Conservation (phyloP, 202 grass and related monocot species). For the Eragrostis tef region DNA sequence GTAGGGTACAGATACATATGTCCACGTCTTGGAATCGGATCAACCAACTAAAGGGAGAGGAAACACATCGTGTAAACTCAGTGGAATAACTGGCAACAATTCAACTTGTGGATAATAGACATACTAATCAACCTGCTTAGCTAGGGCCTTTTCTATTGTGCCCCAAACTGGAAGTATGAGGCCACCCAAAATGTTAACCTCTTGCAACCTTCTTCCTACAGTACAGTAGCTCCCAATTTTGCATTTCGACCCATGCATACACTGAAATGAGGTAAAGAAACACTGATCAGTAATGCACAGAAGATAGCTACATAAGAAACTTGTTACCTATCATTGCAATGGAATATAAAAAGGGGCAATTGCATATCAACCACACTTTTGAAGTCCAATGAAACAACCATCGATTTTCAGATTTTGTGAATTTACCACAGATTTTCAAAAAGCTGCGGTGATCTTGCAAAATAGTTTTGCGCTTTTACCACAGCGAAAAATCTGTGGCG, state of each 20-base stretch:
- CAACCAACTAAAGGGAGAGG: slow-evolving; percentile 25
- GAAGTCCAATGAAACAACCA: no score
- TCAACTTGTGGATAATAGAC: slow-evolving; percentile 27
- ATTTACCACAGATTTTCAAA: no score
- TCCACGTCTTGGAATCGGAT: slow-evolving; percentile 22
- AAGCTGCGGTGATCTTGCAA: no score
- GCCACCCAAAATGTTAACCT: slow-evolving; percentile 89
- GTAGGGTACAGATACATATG: slow-evolving; percentile 27
- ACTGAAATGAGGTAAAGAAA: slow-evolving; percentile 66
- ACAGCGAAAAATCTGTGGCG: no score
- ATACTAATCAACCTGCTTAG: slow-evolving; percentile 72
- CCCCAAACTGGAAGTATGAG: slow-evolving; percentile 98
- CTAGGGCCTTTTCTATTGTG: slow-evolving; percentile 85
- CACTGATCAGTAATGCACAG: slow-evolving; percentile 2
- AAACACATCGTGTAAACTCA: slow-evolving; percentile 6
- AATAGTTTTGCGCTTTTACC: no score
- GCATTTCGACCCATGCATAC: slow-evolving; percentile 99
- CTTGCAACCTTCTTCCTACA: slow-evolving; percentile 90
- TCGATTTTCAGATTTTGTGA: no score
- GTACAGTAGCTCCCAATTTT: slow-evolving; percentile 94
- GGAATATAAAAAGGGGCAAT: slow-evolving; percentile 30
- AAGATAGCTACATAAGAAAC: slow-evolving; percentile 20
- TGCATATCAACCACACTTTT: no score
- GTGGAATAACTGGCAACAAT: slow-evolving; percentile 22
- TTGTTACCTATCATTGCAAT: background rate